A percentile compares a stretch with the other conserved stretches of the same genome.
Evolutionary conservation across 2,329 filamentous ascomycete species (phyloP).

Genomic region (Xylaria sp.): DNA sequence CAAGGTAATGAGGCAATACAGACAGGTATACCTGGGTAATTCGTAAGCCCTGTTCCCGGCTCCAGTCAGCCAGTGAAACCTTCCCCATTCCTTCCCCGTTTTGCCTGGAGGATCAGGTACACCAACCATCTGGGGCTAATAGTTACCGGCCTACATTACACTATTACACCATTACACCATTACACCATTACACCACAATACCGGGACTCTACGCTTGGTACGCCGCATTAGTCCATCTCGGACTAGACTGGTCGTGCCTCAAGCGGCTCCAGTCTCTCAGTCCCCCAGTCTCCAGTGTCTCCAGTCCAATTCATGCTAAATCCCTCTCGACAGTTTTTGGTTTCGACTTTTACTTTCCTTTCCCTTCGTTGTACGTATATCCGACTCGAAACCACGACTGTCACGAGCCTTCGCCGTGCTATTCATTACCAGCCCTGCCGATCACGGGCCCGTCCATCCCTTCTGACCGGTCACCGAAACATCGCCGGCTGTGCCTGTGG

Average conservation of each 20-base stretch:
- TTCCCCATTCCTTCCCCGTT: constrained; percentile 7
- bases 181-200: background rate
- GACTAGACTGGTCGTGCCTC: constrained; percentile 2
- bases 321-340: constrained; percentile 10
- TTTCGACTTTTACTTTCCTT: background rate
- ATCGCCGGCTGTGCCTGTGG: constrained; percentile 5
- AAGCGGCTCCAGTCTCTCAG: background rate
- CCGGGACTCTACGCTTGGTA: background rate
- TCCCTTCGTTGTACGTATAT: background rate
- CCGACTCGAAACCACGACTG: background rate
- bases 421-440: background rate
- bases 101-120: background rate
- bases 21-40: background rate
- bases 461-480: constrained; percentile 7
- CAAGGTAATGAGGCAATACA: background rate
- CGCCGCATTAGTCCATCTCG: constrained; percentile 9
- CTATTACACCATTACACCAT: background rate
- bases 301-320: constrained; percentile 25
- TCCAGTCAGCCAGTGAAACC: background rate
- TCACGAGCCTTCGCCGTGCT: background rate
- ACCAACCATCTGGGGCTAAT: background rate
- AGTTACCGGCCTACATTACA: background rate
- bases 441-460: constrained; percentile 5
- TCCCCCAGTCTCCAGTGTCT: background rate
- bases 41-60: background rate